phyloP scores from a whole-genome alignment of 2,329 filamentous ascomycete species.

The Neofusicoccum kwambonambiense region DNA sequence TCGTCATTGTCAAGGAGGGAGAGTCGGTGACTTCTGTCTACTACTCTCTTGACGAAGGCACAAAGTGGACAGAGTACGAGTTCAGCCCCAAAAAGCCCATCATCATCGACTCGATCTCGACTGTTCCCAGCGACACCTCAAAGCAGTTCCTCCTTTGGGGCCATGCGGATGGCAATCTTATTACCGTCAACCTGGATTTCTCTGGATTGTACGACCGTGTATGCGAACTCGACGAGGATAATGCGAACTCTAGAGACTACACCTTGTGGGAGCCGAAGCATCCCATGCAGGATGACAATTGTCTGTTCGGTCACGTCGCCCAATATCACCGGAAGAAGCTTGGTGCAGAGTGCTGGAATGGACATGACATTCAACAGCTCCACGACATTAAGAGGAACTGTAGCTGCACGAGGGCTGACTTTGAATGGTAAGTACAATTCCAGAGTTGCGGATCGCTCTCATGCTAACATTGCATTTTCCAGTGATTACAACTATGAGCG shows the following conservation, averaged over 20 bases:
- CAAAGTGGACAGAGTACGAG: constrained; percentile 71
- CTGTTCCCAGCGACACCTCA: constrained; percentile 82
- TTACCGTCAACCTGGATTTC: constrained; percentile 86
- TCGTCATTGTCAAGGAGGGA: constrained; percentile 72
- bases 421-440: constrained; percentile 71
- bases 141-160: constrained; percentile 93
- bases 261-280: constrained; percentile 85
- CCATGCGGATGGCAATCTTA: constrained; percentile 53
- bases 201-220: constrained; percentile 70
- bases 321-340: constrained; percentile 87
- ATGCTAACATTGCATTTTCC: constrained; percentile 21
- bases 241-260: constrained; percentile 68
- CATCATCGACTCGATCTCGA: constrained; percentile 76
- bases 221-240: constrained; percentile 66
- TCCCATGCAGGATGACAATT: constrained; percentile 74
- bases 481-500: constrained; percentile 94
- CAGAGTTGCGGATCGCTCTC: not conserved
- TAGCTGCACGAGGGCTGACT: constrained; percentile 79
- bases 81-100: constrained; percentile 70
- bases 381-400: constrained; percentile 74
- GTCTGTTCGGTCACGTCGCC: constrained; percentile 87
- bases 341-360: constrained; percentile 79
- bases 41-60: constrained; percentile 80
- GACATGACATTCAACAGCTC: constrained; percentile 66
- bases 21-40: constrained; percentile 45